Base-by-base conservation (phyloP, 345 rosid genomes). In the Bruguiera parviflora region DNA sequence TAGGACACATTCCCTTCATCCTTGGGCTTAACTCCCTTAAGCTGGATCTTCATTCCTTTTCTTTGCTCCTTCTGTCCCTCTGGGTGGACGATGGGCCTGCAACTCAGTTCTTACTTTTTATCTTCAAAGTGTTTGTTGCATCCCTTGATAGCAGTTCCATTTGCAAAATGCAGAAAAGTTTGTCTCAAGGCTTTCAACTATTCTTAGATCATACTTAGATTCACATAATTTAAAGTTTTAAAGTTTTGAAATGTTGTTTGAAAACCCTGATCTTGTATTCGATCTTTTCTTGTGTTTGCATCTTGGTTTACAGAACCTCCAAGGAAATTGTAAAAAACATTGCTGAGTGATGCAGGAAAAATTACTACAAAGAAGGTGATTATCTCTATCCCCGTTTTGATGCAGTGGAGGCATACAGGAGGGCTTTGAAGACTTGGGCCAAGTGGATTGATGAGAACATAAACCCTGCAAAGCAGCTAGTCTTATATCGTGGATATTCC, bases 401-500 rank as follows among this genome's bases (percentile, higher is more conserved):
- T 82, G 86, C 93, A 6, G 85, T 81, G 24, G 96, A 95, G 76
- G 99, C 99, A 35, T 91, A 89, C 73, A 82, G 88, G 80, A 86
- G 90, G 75, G 81, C 99, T 69, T 60, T 95, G 67, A 87, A 65
- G 80, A 89, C 99, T 21, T 95, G 97, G 96, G 97, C 82, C 19
- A 86, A 85, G 66, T 95, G 97, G 99, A 82, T 92, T 56, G 85
- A 87, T 73, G 3, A 73, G 25, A 88, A 87, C 58, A 53, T 88
- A 21, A 74, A 89, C 58, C 87, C 88, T 13, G 31, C 53, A 68
- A 88, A 82, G 67, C 88, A 89, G 78, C 73, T 89, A 67, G 91
- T 95, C 56, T 80, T 95, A 64, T 95, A 89, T 70, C 93, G 99
- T 20, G 99, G 99, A 77, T 95, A 89, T 78, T 95, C 97, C 65